Evolutionary conservation across 2,329 filamentous ascomycete species (phyloP), one percentile per base, ranked within the genome.

Genomic region (Trichoderma cornu-damae): DNA sequence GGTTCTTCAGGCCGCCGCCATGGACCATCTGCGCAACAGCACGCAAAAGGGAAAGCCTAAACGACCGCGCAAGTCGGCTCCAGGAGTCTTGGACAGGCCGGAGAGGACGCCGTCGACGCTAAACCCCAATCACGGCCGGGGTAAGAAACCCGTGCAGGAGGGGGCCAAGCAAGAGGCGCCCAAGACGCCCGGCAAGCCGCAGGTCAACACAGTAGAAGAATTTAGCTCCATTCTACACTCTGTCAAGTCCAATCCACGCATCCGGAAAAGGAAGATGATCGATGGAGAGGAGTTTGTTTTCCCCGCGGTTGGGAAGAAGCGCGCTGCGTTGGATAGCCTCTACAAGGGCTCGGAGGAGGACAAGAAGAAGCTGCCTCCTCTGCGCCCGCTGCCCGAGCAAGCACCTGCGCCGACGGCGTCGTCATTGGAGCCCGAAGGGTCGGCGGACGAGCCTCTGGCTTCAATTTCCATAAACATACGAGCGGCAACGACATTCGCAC

Each of bases 221-320:
- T 59, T 61, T 43, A 74, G 67, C 58, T 80, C 80, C 3, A 82
- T 82, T n/a, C 67, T 77, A 3, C 72, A 74, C 7, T 76, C 78
- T 1, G 79, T 82, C 58, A 82, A 82, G 64, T 69, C 70, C 8
- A 75, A 78, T 37, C 73, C 73, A 5, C 73, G 77, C 20, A 69
- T 73, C 37, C 72, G 78, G 59, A 80, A 77, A 64, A 73, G 74
- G 12, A 80, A 79, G 63, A 72, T 68, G 62, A 73, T 78, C 52
- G 68, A 74, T 22, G 76, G 75, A 7, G 73, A 70, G 38, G 69
- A 71, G 53, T 65, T 70, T 30, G 59, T 58, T 1, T 59, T 59
- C 7, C 63, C 63, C 3, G 47, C 42, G 2, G 57, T 58, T 22
- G 57, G 61, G 12, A 59, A 59, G 44, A 59, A 58, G 38, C 62